Evolutionary conservation across 768 basidiomycete species (phyloP), one percentile per base, ranked within the genome.

Genomic region (Candolleomyces aberdarensis): DNA sequence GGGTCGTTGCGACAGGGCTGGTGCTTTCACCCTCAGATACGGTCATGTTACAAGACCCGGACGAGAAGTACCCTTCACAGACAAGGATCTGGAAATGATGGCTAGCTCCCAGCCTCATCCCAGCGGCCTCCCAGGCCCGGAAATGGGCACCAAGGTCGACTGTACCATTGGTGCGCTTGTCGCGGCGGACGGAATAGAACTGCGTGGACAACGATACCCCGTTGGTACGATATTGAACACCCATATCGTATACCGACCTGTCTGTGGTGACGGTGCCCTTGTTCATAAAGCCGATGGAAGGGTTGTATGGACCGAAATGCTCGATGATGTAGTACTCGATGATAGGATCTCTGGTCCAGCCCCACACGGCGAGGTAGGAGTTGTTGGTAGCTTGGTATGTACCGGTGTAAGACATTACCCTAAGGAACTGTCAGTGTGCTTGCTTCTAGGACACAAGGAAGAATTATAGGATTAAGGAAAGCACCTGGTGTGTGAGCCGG

Each of bases 61-160:
- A 76, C 69, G 76, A 76, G 62, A 71, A 63, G 67, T 79, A 79
- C 3, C 78, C 78, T 59, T 82, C 80, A 10, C 79, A 78, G 31
- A 80, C 79, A 58, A 82, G 67, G 60, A 82, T 81, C 73, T 80
- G 79, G 69, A 80, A 80, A 63, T 76, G 72, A 70, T 73, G 72
- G 43, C 71, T 66, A 32, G 64, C 17, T 17, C 78, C 77, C 55
- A 80, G 60, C 19, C 63, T 63, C 72, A 80, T 66, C 20, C 78
- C 78, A 20, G 71, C 62, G 9, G 56, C 32, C n/a, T 60, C 62
- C 77, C 78, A 79, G 7, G 77, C 77, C 32, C 71, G 71, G 68
- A 78, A 78, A 68, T 79, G 78, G 71, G 71, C 72, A 17, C 60
- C 64, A 8, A 69, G 70, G 41, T 65, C 72, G 36, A 77, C 70